Evolutionary conservation across 2,329 filamentous ascomycete genomes (phyloP), one percentile per base, ranked within the genome.

Genomic region (Cladosporium oxysporum): DNA sequence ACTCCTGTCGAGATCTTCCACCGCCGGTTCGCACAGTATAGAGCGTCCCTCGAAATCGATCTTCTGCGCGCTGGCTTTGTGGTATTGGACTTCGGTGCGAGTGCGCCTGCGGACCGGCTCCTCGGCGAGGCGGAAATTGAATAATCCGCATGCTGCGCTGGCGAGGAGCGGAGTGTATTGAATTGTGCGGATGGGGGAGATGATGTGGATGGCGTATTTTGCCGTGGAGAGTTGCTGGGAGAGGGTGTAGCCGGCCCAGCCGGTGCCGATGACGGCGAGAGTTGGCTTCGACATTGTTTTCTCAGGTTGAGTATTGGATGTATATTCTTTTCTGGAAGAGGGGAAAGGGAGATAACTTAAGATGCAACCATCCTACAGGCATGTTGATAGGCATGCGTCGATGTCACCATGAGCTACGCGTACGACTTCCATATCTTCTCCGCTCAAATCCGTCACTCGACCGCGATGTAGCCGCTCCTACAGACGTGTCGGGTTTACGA

Each of bases 121-220:
- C 68, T 82, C 80, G 23, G 80, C 80, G 1, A 82, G 75, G 26
- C 79, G 75, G 67, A 81, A 81, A 62, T 81, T 76, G 74, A 82
- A 82, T 33, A 81, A 75, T 1, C 79, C 79, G 53, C 78, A 79
- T 8, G 81, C 80, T 23, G 80, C 81, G 58, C 77, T 80, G 12
- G 80, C 80, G 7, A 83, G 76, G 2, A 83, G 73, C 8, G 81
- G 80, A 0, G 81, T 83, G 65, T 82, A 80, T 58, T 79, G 78
- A 33, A 79, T 76, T 3, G 80, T 82, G 7, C 79, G 74, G 7
- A 76, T 66, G 1, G 80, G 81, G 0, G 80, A 81, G 18, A 82
- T 78, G 44, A 82, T 71, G 1, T 75, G 77, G 37, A 82, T 71
- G 49, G 77, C 72, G 69, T 80, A 82, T 59, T 76, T 77, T 5